Evolutionary conservation across 2,329 filamentous ascomycete genomes (phyloP).

Genomic region (Cladophialophora psammophila): DNA sequence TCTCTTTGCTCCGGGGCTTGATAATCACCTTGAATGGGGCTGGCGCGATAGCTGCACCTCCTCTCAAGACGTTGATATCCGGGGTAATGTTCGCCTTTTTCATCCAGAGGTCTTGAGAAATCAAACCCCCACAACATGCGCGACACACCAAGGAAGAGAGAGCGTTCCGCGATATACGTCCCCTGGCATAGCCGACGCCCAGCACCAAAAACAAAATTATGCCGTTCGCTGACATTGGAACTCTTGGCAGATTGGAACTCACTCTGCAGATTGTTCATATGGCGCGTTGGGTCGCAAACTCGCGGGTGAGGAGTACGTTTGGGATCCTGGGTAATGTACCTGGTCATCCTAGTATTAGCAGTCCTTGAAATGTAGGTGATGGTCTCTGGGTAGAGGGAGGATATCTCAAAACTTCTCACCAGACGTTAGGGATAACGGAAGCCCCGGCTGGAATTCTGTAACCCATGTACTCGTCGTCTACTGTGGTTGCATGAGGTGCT

Average conservation of each 20-base stretch:
- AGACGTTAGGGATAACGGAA: slow-evolving; percentile 37
- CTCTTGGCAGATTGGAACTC: slow-evolving; percentile 46
- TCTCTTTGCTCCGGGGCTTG: background rate
- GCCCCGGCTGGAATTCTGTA: slow-evolving; percentile 38
- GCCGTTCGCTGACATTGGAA: slow-evolving; percentile 40
- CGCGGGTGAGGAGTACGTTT: slow-evolving; percentile 41
- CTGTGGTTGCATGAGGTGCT: slow-evolving; percentile 35
- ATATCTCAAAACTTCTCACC: slow-evolving; percentile 18
- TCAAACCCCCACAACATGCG: slow-evolving; percentile 45
- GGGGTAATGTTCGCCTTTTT: slow-evolving; percentile 22
- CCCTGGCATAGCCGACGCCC: slow-evolving; percentile 46
- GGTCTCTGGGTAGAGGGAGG: background rate
- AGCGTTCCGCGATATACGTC: slow-evolving; percentile 45
- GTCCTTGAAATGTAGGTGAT: background rate
- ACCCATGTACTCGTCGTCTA: slow-evolving; percentile 37
- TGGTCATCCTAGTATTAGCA: background rate
- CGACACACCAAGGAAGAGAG: slow-evolving; percentile 41
- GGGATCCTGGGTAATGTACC: slow-evolving; percentile 41
- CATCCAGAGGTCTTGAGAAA: slow-evolving; percentile 36
- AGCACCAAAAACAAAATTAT: slow-evolving; percentile 43
- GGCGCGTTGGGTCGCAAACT: slow-evolving; percentile 44
- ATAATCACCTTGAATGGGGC: background rate
- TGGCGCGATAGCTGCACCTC: background rate
- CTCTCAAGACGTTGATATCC: slow-evolving; percentile 18
- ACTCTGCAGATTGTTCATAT: slow-evolving; percentile 41